Base-by-base conservation (phyloP, 179 eudicot species). In the Silene coronaria region DNA sequence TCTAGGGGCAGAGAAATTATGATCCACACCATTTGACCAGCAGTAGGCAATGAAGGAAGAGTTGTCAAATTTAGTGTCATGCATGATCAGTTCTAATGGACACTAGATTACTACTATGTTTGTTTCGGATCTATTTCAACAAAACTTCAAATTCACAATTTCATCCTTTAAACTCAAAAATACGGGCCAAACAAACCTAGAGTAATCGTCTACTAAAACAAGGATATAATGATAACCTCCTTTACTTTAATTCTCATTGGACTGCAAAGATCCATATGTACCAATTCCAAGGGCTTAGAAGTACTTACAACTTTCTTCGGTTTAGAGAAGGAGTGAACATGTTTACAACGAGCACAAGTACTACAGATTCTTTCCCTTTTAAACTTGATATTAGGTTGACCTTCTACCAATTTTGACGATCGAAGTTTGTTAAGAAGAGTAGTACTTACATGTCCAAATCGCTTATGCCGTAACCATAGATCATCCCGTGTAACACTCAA, bases 131-230 rank as follows among this genome's bases (percentile, higher is more conserved):
- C 22, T 51, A 19, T 21, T 21, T 59, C 11, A 28, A 9, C 5
- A 79, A 61, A 22, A 17, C 11, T 7, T 0, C 13, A 53, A 61
- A 71, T 2, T 53, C 60, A 70, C 70, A 0, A 21, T 53, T 5
- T 53, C 71, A 19, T 42, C 19, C n/a, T 80, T 70, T 12, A 10
- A 21, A 0, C 6, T 1, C 1, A 80, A 22, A 36, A 75, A 75
- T 2, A 64, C 0, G 1, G 46, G 17, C 82, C 72, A 75, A 10
- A 42, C 75, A 26, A 67, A 74, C 8, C 61, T 6, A 3, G 74
- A 75, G 27, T 46, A 80, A 27, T 75, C 82, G 71, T 80, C 72
- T 13, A 80, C 72, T n/a, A 79, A 6, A 1, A 74, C 75, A n/a
- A 51, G 16, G 0, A 22, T 24, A 76, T 67, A 67, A 11, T 3